Evolutionary conservation across 176 grass and related monocot genomes (phyloP), one percentile per base, ranked within the genome.

Genomic region (Thinopyrum elongatum): DNA sequence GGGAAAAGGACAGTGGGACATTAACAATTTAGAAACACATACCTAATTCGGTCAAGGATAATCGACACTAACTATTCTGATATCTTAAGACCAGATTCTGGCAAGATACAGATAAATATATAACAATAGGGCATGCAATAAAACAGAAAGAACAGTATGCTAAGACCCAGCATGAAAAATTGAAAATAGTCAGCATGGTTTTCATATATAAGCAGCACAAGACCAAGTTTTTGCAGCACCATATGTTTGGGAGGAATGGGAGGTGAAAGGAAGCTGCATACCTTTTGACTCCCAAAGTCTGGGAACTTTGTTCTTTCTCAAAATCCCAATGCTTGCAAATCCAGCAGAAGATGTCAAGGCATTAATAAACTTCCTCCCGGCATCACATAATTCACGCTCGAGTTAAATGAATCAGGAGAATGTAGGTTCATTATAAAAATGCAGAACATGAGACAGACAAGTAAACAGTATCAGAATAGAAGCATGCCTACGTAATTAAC

Each of bases 231-330:
- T 47, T 28, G 15, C 63, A 53, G 19, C 27, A 34, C 28, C 27
- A 68, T 22, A 51, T 34, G 63, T 69, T 69, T 15, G 42, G 63
- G 63, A 23, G 64, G 27, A 34, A 33, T 10, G 27, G 10, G 41
- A 68, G 79, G 27, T 67, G 27, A 81, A 51, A 81, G 29, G 44
- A 75, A 75, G 42, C 25, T 74, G 42, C 73, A 76, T 76, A 76
- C 73, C 25, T 76, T 51, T 76, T 74, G 23, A 17, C 73, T 75
- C 71, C 26, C 47, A 26, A 29, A 49, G 25, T 8, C 27, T 74
- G 26, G 41, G 26, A 53, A 76, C 26, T 76, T 8, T 55, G 51
- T 55, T 76, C 44, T 53, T 30, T 76, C 44, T 76, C 26, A 76
- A 75, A 82, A n/a, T 29, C 19, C 10, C 27, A 41, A 81, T 49